Conservation (phyloP, 331 rosid genomes). For the Cydonia oblonga region DNA sequence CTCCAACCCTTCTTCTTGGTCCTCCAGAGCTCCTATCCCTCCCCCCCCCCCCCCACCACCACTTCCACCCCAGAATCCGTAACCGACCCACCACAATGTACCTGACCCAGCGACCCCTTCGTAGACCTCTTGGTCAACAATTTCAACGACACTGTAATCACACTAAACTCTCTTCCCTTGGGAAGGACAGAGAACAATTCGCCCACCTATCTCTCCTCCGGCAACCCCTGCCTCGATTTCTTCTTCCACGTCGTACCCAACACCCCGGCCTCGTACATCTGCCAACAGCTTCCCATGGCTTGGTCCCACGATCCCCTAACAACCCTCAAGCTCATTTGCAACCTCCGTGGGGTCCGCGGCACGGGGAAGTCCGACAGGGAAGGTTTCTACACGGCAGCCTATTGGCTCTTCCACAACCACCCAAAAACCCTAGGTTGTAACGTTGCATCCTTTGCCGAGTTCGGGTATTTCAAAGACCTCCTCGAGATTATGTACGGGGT, state of each 20-base stretch:
- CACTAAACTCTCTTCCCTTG: neutral
- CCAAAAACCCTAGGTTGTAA: constrained; percentile 9
- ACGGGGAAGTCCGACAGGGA: neutral
- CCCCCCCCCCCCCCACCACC: no score
- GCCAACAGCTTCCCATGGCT: neutral
- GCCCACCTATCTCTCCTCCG: neutral
- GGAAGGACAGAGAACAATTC: constrained; percentile 1
- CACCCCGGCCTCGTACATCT: neutral
- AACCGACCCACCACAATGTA: no score
- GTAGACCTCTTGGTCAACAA: constrained; percentile 22
- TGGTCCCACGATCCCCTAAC: constrained; percentile 5
- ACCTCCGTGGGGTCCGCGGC: neutral
- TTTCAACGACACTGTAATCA: constrained; percentile 5
- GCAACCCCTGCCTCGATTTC: neutral
- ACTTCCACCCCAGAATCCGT: neutral
- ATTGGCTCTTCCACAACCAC: constrained; percentile 6
- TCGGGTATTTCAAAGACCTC: neutral
- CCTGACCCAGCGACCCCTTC: neutral
- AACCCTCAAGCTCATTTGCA: constrained; percentile 9
- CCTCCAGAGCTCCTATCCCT: neutral
- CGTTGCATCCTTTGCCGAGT: neutral
- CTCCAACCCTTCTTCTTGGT: neutral
- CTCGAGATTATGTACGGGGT: neutral
- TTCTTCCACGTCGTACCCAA: neutral
- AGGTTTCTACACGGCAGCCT: constrained; percentile 6